Percentiles rank a stretch among this genome's conserved stretches.
These are phyloP conservation scores for Ustilago nuda DNA, from an alignment of 1,284 basidiomycete species.

Conservation along the genomic window DNA sequence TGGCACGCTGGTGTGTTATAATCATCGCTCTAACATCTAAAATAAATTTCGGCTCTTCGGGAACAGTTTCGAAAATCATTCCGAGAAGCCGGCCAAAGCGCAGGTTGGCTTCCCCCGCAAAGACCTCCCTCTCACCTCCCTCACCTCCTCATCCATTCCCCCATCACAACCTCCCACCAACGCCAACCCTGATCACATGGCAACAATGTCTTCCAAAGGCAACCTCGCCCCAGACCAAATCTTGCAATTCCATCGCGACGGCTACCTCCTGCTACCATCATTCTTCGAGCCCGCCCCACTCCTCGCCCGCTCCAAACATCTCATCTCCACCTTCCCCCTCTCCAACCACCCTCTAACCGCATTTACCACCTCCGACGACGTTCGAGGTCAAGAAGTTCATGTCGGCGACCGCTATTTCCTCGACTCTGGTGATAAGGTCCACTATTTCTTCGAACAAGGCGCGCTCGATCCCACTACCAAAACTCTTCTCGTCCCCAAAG, in stretches of 20 bases:
- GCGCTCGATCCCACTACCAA: constrained; percentile 71
- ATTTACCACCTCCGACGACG: constrained; percentile 78
- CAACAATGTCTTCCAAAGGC: constrained; percentile 12
- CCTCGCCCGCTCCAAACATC: constrained; percentile 75
- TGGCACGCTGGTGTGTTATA: neutral
- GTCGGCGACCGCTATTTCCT: constrained; percentile 91
- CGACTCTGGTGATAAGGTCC: constrained; percentile 80
- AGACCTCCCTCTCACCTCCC: neutral
- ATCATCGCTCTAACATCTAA: neutral
- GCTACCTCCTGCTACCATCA: constrained; percentile 81
- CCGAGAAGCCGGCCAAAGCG: constrained; percentile 22
- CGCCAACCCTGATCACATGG: neutral
- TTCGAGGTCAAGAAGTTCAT: constrained; percentile 38
- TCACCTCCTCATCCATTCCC: neutral
- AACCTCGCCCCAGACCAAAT: constrained; percentile 45
- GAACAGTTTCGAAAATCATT: neutral
- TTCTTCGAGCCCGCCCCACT: constrained; percentile 81
- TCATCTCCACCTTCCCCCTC: constrained; percentile 81
- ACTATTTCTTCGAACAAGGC: constrained; percentile 87
- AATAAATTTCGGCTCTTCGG: constrained; percentile 15
- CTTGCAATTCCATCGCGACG: constrained; percentile 56
- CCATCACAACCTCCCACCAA: neutral
- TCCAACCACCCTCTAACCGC: constrained; percentile 88
- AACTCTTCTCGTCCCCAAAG: constrained; percentile 32
- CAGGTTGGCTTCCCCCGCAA: neutral